phyloP scores from a whole-genome alignment of 441 rosid species.

The Gossypium davidsonii region DNA sequence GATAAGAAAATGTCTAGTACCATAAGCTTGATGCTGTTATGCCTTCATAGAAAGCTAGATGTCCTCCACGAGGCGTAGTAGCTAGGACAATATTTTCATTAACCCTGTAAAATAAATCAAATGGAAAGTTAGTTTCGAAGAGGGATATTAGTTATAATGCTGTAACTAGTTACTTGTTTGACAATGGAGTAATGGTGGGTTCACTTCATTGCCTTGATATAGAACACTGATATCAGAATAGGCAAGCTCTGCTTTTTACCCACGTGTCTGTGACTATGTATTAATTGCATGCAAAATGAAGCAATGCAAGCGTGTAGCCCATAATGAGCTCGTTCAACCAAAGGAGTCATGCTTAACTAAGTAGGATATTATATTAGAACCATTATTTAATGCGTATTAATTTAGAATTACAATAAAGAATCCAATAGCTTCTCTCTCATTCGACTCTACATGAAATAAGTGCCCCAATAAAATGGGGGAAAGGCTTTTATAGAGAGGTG shows the following conservation, averaged over 20 bases:
- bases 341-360: background rate
- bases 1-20: constrained; percentile 31
- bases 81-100: constrained; percentile 66
- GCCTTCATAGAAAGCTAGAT: constrained; percentile 72
- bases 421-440: background rate
- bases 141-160: background rate
- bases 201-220: background rate
- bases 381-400: background rate
- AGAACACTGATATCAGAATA: background rate
- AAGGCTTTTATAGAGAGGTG: background rate
- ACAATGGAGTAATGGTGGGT: too few relatives aligned
- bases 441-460: background rate
- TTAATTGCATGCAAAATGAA: background rate
- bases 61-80: constrained; percentile 79
- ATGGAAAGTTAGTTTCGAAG: background rate
- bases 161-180: background rate
- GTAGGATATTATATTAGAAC: background rate
- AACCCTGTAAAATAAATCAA: constrained; percentile 35
- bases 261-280: background rate
- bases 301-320: background rate
- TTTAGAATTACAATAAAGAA: background rate
- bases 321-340: background rate
- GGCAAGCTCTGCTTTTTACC: background rate
- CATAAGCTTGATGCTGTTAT: constrained; percentile 60
- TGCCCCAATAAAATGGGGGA: background rate